Conservation (phyloP, 2,329 filamentous ascomycete genomes). For the Aspergillus intermedius region DNA sequence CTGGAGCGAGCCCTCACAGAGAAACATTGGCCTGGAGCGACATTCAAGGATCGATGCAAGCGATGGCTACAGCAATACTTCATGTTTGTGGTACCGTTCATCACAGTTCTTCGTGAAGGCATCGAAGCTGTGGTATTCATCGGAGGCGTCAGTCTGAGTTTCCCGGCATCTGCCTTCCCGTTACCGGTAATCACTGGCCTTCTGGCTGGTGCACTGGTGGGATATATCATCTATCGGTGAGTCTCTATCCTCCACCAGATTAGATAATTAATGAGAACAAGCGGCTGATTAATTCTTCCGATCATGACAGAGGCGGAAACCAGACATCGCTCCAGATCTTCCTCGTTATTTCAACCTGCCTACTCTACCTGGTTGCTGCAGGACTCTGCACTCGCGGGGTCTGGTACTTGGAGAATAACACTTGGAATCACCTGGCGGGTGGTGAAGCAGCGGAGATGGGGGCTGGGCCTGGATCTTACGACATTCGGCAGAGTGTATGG, state of each 20-base stretch:
- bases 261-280: too few species aligned
- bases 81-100: too few species aligned
- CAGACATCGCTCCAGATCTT: constrained; percentile 65
- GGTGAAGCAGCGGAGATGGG: constrained; percentile 49
- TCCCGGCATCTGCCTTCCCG: too few species aligned
- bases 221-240: too few species aligned
- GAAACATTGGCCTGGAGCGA: constrained; percentile 29
- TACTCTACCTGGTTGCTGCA: constrained; percentile 77
- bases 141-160: too few species aligned
- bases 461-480: constrained; percentile 59
- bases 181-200: too few species aligned
- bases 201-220: too few species aligned
- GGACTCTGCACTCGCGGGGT: constrained; percentile 72
- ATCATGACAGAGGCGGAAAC: constrained; percentile 51
- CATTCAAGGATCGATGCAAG: too few species aligned
- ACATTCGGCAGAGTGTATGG: constrained; percentile 72
- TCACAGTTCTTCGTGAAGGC: too few species aligned
- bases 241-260: too few species aligned
- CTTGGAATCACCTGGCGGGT: constrained; percentile 33
- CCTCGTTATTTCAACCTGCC: constrained; percentile 72
- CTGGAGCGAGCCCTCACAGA: constrained; percentile 60
- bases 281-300: constrained; percentile 17
- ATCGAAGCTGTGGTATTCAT: too few species aligned
- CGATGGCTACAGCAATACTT: too few species aligned
- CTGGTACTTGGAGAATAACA: constrained; percentile 65